A percentile compares a stretch with the other conserved stretches of the same genome.
Evolutionary conservation across 768 basidiomycete genomes (phyloP).

Genomic region (Lactarius hatsudake): DNA sequence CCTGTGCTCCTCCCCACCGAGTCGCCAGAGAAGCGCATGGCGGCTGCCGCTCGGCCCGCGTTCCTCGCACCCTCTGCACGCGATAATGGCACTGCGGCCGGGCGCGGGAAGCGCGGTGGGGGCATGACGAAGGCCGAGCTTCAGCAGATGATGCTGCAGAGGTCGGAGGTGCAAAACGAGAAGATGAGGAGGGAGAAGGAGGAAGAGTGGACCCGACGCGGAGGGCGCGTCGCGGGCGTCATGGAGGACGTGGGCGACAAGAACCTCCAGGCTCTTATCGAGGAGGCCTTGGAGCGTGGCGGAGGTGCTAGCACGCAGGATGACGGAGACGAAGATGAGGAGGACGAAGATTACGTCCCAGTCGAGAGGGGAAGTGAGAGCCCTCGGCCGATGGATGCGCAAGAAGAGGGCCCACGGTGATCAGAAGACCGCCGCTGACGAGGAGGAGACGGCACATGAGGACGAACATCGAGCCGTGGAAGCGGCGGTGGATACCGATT

Average conservation of each 20-base stretch:
- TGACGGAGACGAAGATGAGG: constrained; percentile 34
- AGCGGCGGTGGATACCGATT: constrained; percentile 5
- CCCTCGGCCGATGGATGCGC: constrained; percentile 27
- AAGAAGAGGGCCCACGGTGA: constrained; percentile 29
- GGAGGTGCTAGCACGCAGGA: not conserved
- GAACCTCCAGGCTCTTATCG: constrained; percentile 22
- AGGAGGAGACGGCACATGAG: constrained; percentile 22
- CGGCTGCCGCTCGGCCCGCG: constrained; percentile 16
- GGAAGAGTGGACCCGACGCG: constrained; percentile 55
- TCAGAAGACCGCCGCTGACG: constrained; percentile 4
- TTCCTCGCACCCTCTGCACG: constrained; percentile 11
- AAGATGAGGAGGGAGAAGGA: constrained; percentile 44
- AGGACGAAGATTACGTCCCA: constrained; percentile 32
- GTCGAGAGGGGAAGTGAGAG: constrained; percentile 25
- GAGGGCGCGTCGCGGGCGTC: constrained; percentile 43
- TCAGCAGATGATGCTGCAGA: constrained; percentile 42
- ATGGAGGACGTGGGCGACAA: constrained; percentile 25
- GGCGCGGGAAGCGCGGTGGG: constrained; percentile 17
- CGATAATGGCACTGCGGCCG: constrained; percentile 31
- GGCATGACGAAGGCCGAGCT: constrained; percentile 40
- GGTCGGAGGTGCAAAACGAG: constrained; percentile 33
- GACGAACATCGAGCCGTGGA: constrained; percentile 30
- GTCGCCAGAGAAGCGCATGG: constrained; percentile 19
- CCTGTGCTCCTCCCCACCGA: not conserved
- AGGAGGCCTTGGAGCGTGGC: constrained; percentile 28